Percentiles rank a stretch among this genome's conserved stretches.
Evolutionary conservation across 139 green algal species (phyloP).

Genomic region (Eudorina sp.): DNA sequence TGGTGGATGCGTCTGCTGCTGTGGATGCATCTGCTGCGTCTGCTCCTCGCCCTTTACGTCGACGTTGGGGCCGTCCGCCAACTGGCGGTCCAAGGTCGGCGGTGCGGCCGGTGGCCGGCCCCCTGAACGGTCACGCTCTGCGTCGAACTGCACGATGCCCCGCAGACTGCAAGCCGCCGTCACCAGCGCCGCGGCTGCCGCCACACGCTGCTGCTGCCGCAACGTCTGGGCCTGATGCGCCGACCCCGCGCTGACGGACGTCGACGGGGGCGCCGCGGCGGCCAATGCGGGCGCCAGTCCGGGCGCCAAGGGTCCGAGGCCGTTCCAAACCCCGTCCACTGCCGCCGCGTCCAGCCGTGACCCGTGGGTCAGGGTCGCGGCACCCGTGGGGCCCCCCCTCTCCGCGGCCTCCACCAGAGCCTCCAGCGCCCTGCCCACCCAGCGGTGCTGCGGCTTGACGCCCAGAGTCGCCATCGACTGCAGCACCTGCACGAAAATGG

Average conservation of each 20-base stretch:
- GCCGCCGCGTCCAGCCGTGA: neutral
- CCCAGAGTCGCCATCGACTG: slow-evolving; percentile 8
- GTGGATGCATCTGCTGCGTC: too few species aligned
- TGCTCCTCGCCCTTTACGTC: too few species aligned
- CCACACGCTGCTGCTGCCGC: slow-evolving; percentile 17
- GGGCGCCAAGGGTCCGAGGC: too few species aligned
- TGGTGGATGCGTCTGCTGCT: too few species aligned
- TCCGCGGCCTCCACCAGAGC: neutral
- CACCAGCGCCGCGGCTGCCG: neutral
- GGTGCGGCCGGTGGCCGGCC: neutral
- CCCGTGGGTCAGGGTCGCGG: neutral
- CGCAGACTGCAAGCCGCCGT: slow-evolving; percentile 3
- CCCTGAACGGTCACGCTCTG: too few species aligned
- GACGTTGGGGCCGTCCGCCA: too few species aligned
- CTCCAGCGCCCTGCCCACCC: slow-evolving; percentile 1
- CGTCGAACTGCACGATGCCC: neutral
- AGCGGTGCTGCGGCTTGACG: slow-evolving; percentile 19
- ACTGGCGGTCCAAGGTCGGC: neutral
- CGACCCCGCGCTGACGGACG: neutral
- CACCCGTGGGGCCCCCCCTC: neutral
- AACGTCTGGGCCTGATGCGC: slow-evolving; percentile 7
- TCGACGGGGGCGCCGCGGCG: neutral
- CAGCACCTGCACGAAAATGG: slow-evolving; percentile 5
- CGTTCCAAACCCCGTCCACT: too few species aligned
- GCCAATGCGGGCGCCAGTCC: neutral